Evolutionary conservation across 2,329 filamentous ascomycete species (phyloP).

Genomic region (Hortaea sp.): DNA sequence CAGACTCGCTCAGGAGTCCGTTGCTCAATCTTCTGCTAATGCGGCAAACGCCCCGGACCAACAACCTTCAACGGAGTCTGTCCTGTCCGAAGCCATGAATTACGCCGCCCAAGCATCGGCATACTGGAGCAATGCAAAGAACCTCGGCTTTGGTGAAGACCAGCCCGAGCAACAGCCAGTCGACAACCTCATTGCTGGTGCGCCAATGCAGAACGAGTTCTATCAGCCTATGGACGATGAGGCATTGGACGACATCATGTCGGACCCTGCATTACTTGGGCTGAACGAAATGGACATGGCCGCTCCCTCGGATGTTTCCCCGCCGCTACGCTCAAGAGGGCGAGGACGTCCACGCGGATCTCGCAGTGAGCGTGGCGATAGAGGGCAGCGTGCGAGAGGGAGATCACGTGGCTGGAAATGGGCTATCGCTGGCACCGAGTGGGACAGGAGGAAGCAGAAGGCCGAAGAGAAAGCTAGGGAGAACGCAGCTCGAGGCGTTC

Average conservation of each 20-base stretch:
- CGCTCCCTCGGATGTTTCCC: neutral
- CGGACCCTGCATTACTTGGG: no score
- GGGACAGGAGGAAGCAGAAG: constrained; percentile 9
- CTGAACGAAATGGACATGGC: neutral
- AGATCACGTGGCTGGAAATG: constrained; percentile 15
- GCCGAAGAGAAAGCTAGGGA: neutral
- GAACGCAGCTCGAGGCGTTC: neutral
- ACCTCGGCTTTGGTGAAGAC: neutral
- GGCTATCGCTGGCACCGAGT: constrained; percentile 19
- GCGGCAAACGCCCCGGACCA: neutral
- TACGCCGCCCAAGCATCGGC: neutral
- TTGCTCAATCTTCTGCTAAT: neutral
- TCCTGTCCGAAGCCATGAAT: neutral
- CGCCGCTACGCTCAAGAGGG: constrained; percentile 1
- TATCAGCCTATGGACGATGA: neutral
- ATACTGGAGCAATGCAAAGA: neutral
- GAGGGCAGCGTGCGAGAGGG: neutral
- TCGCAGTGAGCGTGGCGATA: neutral
- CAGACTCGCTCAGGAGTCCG: neutral
- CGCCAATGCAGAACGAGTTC: neutral
- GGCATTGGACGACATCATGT: neutral
- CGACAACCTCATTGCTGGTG: neutral
- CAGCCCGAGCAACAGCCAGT: neutral
- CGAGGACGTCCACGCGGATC: constrained; percentile 7
- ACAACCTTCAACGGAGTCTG: neutral